Conservation (phyloP, 2,329 filamentous ascomycete species). For the Emergomyces orientalis region DNA sequence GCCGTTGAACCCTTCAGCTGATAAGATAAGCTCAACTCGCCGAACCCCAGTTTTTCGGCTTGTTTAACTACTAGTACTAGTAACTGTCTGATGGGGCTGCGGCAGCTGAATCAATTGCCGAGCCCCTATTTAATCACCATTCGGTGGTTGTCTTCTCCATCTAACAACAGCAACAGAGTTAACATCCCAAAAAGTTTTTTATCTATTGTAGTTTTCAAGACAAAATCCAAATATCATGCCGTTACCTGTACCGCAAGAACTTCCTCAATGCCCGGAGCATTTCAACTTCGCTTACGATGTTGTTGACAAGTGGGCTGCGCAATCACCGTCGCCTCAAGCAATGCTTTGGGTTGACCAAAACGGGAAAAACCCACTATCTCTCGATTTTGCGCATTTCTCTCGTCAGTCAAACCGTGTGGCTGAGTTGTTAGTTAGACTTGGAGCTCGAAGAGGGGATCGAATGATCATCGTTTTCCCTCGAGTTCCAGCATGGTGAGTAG, state of each 20-base stretch:
- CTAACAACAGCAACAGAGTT: background rate
- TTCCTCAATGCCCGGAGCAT: constrained; percentile 13
- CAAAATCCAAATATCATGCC: background rate
- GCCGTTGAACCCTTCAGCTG: background rate
- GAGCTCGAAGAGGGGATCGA: constrained; percentile 27
- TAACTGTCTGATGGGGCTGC: no score
- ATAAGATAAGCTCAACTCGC: background rate
- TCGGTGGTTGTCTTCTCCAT: background rate
- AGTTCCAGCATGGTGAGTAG: constrained; percentile 25
- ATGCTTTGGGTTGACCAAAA: constrained; percentile 34
- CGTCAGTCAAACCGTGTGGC: constrained; percentile 30
- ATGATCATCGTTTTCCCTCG: constrained; percentile 31
- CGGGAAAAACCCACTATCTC: constrained; percentile 19
- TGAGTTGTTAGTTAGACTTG: constrained; percentile 25
- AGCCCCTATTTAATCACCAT: background rate
- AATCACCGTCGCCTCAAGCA: constrained; percentile 23
- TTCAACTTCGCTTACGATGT: constrained; percentile 38
- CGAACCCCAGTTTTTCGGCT: background rate
- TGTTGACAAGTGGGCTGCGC: constrained; percentile 32
- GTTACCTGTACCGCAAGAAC: background rate
- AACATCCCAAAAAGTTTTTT: background rate
- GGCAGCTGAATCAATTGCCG: background rate
- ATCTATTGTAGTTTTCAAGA: background rate
- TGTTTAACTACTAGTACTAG: background rate
- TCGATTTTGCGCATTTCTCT: constrained; percentile 31